phyloP scores from a whole-genome alignment of 1,284 basidiomycete genomes.

The Fomitopsis schrenkii region DNA sequence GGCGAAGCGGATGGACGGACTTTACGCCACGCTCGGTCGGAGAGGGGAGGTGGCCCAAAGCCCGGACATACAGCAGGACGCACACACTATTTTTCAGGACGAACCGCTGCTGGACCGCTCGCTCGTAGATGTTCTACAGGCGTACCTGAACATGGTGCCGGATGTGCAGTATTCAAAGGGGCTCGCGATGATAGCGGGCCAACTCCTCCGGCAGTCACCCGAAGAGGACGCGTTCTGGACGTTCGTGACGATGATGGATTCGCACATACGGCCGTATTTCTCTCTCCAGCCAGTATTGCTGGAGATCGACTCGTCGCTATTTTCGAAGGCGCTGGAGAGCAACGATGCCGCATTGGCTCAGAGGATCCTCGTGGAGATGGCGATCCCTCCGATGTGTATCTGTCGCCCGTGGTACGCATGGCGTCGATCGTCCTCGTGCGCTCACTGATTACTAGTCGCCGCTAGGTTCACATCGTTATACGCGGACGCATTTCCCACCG shows the following conservation, averaged over 20 bases:
- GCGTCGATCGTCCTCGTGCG: too few relatives aligned
- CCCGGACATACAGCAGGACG: conserved; percentile 61
- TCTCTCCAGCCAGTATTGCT: conserved; percentile 66
- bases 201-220: conserved; percentile 76
- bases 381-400: conserved; percentile 49
- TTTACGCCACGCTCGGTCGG: conserved; percentile 65
- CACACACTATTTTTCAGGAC: conserved; percentile 44
- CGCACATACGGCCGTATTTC: conserved; percentile 79
- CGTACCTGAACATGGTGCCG: conserved; percentile 78
- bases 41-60: conserved; percentile 53
- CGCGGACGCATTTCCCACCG: conserved; percentile 71
- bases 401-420: conserved; percentile 58
- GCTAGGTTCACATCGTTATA: conserved; percentile 74
- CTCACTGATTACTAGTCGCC: not conserved
- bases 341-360: conserved; percentile 64
- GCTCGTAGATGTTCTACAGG: conserved; percentile 58
- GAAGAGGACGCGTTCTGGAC: conserved; percentile 96
- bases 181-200: conserved; percentile 73
- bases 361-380: conserved; percentile 64
- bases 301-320: conserved; percentile 78
- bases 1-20: conserved; percentile 60
- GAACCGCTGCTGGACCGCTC: conserved; percentile 53
- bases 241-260: conserved; percentile 81
- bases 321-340: conserved; percentile 68
- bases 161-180: conserved; percentile 71